Conservation (phyloP, 805 yeast genomes). For the Yamadazyma takamatsuzukensis region DNA sequence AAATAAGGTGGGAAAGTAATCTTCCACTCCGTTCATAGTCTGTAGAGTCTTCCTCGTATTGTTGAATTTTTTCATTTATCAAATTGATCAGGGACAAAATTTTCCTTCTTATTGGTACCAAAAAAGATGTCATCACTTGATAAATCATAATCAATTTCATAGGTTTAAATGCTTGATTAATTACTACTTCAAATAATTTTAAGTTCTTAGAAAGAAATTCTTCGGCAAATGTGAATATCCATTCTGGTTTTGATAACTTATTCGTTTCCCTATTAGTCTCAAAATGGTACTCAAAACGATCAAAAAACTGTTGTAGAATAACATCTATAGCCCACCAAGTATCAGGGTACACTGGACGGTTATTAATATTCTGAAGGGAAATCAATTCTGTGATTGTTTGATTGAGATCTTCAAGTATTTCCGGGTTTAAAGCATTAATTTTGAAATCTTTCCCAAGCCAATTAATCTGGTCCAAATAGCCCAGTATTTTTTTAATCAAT, state of each 20-base stretch:
- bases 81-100: slow-evolving; percentile 22
- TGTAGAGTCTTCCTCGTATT: slow-evolving; percentile 11
- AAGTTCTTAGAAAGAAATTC: slow-evolving; percentile 40
- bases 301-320: slow-evolving; percentile 42
- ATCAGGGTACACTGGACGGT: slow-evolving; percentile 27
- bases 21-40: slow-evolving; percentile 39
- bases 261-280: slow-evolving; percentile 56
- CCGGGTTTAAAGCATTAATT: slow-evolving; percentile 2
- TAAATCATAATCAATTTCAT: slow-evolving; percentile 25
- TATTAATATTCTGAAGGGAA: slow-evolving; percentile 28
- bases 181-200: slow-evolving; percentile 34
- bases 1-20: slow-evolving; percentile 54
- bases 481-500: slow-evolving; percentile 12
- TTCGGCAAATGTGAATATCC: slow-evolving; percentile 54
- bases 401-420: slow-evolving; percentile 5
- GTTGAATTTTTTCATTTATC: slow-evolving; percentile 22
- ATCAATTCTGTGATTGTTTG: slow-evolving; percentile 16
- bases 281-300: slow-evolving; percentile 61
- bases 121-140: slow-evolving; percentile 43
- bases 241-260: slow-evolving; percentile 65
- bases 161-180: slow-evolving; percentile 29
- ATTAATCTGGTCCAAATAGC: slow-evolving; percentile 13
- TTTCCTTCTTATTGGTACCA: slow-evolving; percentile 46
- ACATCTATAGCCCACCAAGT: slow-evolving; percentile 50
- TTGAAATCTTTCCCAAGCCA: slow-evolving; percentile 20